Base-by-base conservation (phyloP, 106 monocot genomes). In the Triglochin maritima region DNA sequence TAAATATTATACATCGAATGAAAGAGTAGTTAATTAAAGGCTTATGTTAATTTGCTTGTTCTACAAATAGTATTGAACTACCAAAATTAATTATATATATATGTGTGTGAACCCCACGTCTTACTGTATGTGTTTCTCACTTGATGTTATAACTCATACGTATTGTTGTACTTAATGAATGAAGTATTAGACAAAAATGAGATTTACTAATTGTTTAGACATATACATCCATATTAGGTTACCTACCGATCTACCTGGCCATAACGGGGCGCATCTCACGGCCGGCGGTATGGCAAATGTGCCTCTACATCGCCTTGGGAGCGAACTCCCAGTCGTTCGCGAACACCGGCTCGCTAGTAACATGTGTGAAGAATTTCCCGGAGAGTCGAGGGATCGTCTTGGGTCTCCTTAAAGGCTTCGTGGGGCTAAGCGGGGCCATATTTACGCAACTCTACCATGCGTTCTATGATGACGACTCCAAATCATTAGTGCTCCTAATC, bases 301-400 rank as follows among this genome's bases (percentile, higher is more conserved):
- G 69, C 62, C n/a, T 63, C 50, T 76, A 69, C 69, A 69, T 76
- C 62, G 52, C 42, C 63, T 29, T 69, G 10, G 76, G 76, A 3
- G 76, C 76, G 46, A 69, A 69, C 63, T 76, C 76, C 17, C 76
- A 76, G 69, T 62, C 68, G 46, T 76, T 76, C 69, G 76, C 76
- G 62, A 76, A 76, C 69, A 76, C 76, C 46, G 76, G 76, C 44
- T 51, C 69, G 4, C 55, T 76, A 3, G 76, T 76, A 46, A 76
- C 76, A 46, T 69, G 76, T 69, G 69, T 76, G 51, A 76, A 76
- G 76, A 69, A 76, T 62, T 76, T 76, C 69, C 76, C 76, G 13
- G 76, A 76, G 69, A 76, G 76, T 56, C 42, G 76, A 8, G 76
- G 76, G 9, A 46, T 69, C 42, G 69, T 76, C 14, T 56, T 76